Evolutionary conservation across 2,329 filamentous ascomycete species (phyloP).

Genomic region (Pestalotiopsis sp.): DNA sequence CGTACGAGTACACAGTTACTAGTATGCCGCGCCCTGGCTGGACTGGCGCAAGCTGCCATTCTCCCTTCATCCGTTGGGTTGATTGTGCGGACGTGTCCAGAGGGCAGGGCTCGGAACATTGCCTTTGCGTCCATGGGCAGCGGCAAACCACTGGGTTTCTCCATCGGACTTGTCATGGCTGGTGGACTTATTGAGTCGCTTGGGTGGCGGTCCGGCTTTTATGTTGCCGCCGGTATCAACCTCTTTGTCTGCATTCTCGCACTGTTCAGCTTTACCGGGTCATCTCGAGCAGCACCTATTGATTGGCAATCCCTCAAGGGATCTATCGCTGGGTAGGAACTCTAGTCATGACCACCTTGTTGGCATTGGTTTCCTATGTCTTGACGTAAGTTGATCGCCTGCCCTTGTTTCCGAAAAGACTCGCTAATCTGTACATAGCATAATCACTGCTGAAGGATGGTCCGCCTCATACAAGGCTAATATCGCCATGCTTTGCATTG

Average conservation of each 20-base stretch:
- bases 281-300: not conserved
- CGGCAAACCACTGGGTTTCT: not conserved
- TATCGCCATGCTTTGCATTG: not conserved
- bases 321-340: not conserved
- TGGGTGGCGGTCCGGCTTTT: not conserved
- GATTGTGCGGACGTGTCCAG: not conserved
- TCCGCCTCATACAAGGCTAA: not conserved
- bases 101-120: not conserved
- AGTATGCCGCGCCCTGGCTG: not conserved
- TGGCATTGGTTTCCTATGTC: not conserved
- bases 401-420: not conserved
- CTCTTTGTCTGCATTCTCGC: not conserved
- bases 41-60: not conserved
- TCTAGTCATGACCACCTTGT: not conserved
- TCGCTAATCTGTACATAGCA: not conserved
- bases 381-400: not conserved
- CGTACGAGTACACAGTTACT: not conserved
- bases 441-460: not conserved
- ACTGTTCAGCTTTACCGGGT: not conserved
- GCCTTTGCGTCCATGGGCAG: not conserved
- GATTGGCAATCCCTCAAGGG: not conserved
- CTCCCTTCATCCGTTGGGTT: not conserved
- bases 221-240: not conserved
- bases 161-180: not conserved
- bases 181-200: not conserved